Base-by-base conservation (phyloP, 768 basidiomycete genomes). In the Pisolithus marmoratus region DNA sequence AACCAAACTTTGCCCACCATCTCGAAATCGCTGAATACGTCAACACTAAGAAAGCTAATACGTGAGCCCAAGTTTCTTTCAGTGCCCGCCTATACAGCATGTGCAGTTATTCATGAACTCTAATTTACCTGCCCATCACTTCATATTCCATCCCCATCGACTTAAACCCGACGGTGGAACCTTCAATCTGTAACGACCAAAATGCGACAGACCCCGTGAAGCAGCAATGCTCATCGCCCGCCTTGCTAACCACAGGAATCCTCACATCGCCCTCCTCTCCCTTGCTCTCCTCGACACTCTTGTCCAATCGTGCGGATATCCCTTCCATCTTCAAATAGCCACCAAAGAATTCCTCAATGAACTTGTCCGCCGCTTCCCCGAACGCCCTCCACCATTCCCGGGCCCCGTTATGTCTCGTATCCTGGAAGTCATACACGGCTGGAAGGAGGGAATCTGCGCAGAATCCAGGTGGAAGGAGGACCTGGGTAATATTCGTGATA, bases 321-420 rank as follows among this genome's bases (percentile, higher is more conserved):
- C 95, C 0, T 88, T 99, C 52, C 96, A 98, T 66, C 84, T 99
- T 22, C 96, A 99, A 68, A 89, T 98, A 60, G 77, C 88, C 17
- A 98, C 95, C 38, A 98, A 99, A 64, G 96, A 98, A 63, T 99
- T 97, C 65, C 77, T 98, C 17, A 99, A 99, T 70, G 96, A 98
- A 66, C 85, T 99, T 65, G 96, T 99, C 23, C 85, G 95, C 46
- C 83, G 94, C 59, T 98, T 99, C 67, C 96, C 96, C 6, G 96
- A 99, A 71, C 83, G 95, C 42, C 96, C 96, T 3, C 95, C 96
- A 1, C 89, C 92, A 1, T 93, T 94, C 66, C 91, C 92, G 0
- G 90, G 91, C 2, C 87, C 92, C 20, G 90, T 96, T 59, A 99
- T 98, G 95, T 82, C 85, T 1, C 82, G 90, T 54, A 94, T 96